These are phyloP conservation scores for Boletus semigastroideus DNA, from an alignment of 1,284 basidiomycete genomes.

Conservation along the genomic window DNA sequence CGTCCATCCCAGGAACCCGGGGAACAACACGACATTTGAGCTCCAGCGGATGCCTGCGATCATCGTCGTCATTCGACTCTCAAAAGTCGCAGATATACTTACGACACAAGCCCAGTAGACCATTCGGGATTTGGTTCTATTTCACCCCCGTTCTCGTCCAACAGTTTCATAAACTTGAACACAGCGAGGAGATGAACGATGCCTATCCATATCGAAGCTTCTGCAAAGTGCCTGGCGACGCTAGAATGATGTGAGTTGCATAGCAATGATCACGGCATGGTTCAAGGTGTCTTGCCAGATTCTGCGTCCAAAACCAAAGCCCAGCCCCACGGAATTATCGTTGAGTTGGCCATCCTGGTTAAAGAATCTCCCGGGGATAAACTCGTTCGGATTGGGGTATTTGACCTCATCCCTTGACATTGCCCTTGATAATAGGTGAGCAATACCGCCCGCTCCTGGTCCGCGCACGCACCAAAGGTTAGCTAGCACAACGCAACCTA, in stretches of 20 bases:
- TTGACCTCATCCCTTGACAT: conserved; percentile 30
- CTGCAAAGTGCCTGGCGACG: conserved; percentile 30
- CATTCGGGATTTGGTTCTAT: conserved; percentile 27
- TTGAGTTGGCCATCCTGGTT: conserved; percentile 25
- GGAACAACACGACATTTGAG: conserved; percentile 29
- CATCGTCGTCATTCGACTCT: conserved; percentile 1
- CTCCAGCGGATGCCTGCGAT: conserved; percentile 28
- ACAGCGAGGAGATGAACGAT: conserved; percentile 30
- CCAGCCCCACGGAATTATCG: conserved; percentile 22
- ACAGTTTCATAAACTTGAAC: conserved; percentile 32
- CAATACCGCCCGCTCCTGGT: background rate
- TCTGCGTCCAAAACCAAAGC: conserved; percentile 35
- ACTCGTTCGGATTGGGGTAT: conserved; percentile 29
- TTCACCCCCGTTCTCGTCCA: conserved; percentile 29
- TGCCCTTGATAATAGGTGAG: conserved; percentile 22
- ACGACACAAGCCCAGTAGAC: conserved; percentile 33
- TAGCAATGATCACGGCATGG: background rate
- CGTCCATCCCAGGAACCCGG: conserved; percentile 18
- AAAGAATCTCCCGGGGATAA: conserved; percentile 33
- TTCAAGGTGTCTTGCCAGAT: conserved; percentile 20
- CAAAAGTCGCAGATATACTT: conserved; percentile 7
- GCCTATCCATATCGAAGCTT: conserved; percentile 34
- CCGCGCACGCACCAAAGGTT: conserved; percentile 28
- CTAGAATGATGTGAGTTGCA: conserved; percentile 13
- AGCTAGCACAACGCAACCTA: conserved; percentile 33